Evolutionary conservation across 2,329 filamentous ascomycete genomes (phyloP), one percentile per base, ranked within the genome.

Genomic region (Apiospora kogelbergensis): DNA sequence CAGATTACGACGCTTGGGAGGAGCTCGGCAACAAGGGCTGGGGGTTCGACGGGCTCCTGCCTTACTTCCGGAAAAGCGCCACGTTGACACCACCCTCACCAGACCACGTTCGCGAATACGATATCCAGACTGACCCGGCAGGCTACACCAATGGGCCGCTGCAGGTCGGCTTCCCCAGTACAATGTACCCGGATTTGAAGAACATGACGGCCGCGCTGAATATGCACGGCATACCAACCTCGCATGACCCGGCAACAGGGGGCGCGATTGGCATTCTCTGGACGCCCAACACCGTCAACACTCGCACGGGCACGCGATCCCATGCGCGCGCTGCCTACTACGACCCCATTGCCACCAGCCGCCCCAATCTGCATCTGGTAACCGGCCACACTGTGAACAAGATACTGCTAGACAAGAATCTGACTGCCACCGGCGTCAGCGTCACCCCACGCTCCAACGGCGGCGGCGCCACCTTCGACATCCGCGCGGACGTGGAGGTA

Each of bases 1-100:
- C 71, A n/a, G 77, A 77, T 66, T 77, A 76, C 45, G 74, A 82
- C 64, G 73, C 77, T 2, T 83, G 81, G 81, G 78, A 78, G 30
- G 74, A 74, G 0, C 70, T 82, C 0, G 81, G 80, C 0, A 83
- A 82, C 42, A 71, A 76, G 0, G 74, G 78, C 0, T 83, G 81
- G 81, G 76, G 77, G 1, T 83, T 80, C 77, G 72, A 77, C 17
- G 75, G 67, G 6, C 71, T 81, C 22, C 60, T 77, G 3, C 71
- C 73, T 6, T 80, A 79, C 66, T 78, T 78, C 46, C 73, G 72
- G 63, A 79, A 77, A 68, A 64, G 66, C 9, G 71, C 70, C 37
- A 70, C 70, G 5, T 46, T 60, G 41, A 68, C 70, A 1, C 57
- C 24, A 22, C 53, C 48, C 42, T 48, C 24, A 37, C 68, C 26